Evolutionary conservation across 495 filamentous ascomycete species (phyloP).

Genomic region (Penicillium lividum): DNA sequence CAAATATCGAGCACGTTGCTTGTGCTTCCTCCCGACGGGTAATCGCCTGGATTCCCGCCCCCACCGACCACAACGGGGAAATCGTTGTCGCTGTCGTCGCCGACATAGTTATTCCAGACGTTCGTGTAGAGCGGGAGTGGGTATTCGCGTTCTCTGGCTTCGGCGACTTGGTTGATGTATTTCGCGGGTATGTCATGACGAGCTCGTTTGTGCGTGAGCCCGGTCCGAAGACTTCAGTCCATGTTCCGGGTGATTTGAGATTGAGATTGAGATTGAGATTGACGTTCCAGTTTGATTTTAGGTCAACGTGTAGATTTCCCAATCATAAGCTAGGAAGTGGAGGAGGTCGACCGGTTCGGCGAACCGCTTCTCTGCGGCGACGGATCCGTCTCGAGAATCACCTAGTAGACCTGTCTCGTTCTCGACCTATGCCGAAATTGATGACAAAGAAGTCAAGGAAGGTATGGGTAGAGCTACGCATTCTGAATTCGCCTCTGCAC

Average conservation of each 20-base stretch:
- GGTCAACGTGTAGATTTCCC: constrained; percentile 34
- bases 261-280: constrained; percentile 5
- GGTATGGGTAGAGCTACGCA: no score
- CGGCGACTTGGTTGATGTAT: constrained; percentile 46
- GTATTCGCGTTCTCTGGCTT: constrained; percentile 43
- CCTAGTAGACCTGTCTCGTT: constrained; percentile 49
- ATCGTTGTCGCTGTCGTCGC: constrained; percentile 30
- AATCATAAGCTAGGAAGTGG: constrained; percentile 30
- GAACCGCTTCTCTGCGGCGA: constrained; percentile 37
- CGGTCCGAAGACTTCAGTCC: constrained; percentile 44
- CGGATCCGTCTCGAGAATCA: constrained; percentile 45
- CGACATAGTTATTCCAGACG: constrained; percentile 45
- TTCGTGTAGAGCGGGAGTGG: constrained; percentile 50
- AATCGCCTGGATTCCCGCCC: constrained; percentile 45
- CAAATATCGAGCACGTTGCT: constrained; percentile 48
- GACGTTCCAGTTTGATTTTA: constrained; percentile 25
- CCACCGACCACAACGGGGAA: constrained; percentile 44
- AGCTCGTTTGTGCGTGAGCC: constrained; percentile 45
- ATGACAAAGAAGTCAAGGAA: no score
- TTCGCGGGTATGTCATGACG: constrained; percentile 51
- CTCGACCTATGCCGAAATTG: no score
- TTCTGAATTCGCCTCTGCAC: no score
- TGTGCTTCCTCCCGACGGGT: constrained; percentile 47
- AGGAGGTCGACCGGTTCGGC: constrained; percentile 29
- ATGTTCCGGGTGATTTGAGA: constrained; percentile 30